phyloP scores from a whole-genome alignment of 2,329 filamentous ascomycete species.

The Fusarium verticillioides region DNA sequence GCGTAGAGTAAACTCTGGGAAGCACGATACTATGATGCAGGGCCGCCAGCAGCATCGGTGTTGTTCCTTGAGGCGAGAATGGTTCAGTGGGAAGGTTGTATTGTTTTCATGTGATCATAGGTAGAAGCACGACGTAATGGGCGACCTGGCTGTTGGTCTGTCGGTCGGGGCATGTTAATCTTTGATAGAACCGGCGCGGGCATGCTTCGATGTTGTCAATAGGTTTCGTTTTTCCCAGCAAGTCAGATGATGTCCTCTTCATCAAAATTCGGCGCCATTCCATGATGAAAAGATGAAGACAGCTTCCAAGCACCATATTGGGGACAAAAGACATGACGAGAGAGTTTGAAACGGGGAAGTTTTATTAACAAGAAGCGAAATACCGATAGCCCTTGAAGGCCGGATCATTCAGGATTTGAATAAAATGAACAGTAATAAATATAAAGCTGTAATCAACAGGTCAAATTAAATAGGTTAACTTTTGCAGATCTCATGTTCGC shows the following conservation, averaged over 20 bases:
- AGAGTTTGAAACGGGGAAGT: fast-evolving
- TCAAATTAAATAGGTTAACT: fast-evolving
- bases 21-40: neutral
- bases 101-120: neutral
- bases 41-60: neutral
- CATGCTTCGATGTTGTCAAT: neutral
- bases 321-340: neutral
- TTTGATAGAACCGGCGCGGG: neutral
- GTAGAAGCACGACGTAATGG: neutral
- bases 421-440: fast-evolving
- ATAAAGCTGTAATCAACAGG: neutral
- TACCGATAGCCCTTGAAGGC: neutral
- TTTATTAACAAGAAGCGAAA: fast-evolving
- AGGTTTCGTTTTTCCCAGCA: neutral
- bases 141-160: neutral
- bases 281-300: neutral
- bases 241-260: neutral
- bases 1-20: neutral
- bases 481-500: neutral
- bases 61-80: neutral
- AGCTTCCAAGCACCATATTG: neutral
- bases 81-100: neutral
- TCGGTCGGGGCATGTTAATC: neutral
- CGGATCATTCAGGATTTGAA: neutral
- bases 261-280: no score